phyloP scores from a whole-genome alignment of 495 filamentous ascomycete genomes.

The Trichoderma asperelloides region DNA sequence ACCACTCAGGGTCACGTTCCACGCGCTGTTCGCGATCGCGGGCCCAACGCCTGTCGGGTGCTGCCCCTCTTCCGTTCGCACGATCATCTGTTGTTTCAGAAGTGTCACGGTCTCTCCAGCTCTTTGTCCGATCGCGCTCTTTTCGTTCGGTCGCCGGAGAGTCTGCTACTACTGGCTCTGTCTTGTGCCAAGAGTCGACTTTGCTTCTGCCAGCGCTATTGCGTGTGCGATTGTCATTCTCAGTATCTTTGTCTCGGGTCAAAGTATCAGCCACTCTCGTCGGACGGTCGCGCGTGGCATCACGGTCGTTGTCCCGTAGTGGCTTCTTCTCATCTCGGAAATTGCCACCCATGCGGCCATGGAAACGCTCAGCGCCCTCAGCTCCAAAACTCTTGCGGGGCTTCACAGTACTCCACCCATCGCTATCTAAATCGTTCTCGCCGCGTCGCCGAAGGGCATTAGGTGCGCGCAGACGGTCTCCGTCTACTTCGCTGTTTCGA shows the following conservation, averaged over 20 bases:
- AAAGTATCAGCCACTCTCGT: conserved; percentile 41
- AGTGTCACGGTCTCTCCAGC: conserved; percentile 59
- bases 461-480: conserved; percentile 40
- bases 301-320: conserved; percentile 39
- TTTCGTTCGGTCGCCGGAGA: conserved; percentile 32
- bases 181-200: conserved; percentile 36
- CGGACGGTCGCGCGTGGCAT: conserved; percentile 45
- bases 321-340: conserved; percentile 29
- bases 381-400: conserved; percentile 56
- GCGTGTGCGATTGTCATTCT: conserved; percentile 41
- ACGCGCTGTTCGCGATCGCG: conserved; percentile 55
- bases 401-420: conserved; percentile 53
- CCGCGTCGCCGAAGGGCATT: conserved; percentile 36
- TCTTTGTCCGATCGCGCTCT: conserved; percentile 49
- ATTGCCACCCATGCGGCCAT: conserved; percentile 44
- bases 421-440: conserved; percentile 45
- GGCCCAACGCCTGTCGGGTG: conserved; percentile 45
- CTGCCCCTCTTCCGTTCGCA: conserved; percentile 26
- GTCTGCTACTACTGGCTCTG: conserved; percentile 23
- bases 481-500: conserved; percentile 57
- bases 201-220: conserved; percentile 41
- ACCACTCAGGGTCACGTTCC: conserved; percentile 80
- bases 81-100: conserved; percentile 34
- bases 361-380: conserved; percentile 55
- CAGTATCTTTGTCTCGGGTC: conserved; percentile 42